phyloP scores from a whole-genome alignment of 345 rosid species.

The Hibiscus syriacus region DNA sequence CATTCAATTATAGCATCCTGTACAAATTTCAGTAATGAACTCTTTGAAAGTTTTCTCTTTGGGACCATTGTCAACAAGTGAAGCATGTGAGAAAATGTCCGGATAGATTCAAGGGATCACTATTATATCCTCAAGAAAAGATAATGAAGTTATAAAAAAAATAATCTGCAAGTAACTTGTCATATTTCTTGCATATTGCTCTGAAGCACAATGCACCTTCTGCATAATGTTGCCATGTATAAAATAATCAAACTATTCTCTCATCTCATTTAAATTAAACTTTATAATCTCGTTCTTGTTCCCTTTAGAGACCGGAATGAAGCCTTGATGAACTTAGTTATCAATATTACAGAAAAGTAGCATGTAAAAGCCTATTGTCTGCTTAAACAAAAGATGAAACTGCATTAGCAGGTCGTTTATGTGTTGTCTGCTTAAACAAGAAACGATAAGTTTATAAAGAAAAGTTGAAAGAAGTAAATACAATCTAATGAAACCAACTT shows the following conservation, averaged over 20 bases:
- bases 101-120: slow-evolving; percentile 17
- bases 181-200: background rate
- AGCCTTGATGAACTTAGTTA: too few relatives aligned
- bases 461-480: too few relatives aligned
- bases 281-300: too few relatives aligned
- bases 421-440: too few relatives aligned
- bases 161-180: background rate
- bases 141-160: background rate
- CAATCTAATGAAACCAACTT: too few relatives aligned
- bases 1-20: background rate
- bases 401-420: too few relatives aligned
- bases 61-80: slow-evolving; percentile 16
- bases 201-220: slow-evolving; percentile 5
- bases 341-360: too few relatives aligned
- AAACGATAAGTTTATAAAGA: background rate
- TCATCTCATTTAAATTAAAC: too few relatives aligned
- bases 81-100: slow-evolving; percentile 13
- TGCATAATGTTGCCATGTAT: background rate
- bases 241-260: background rate
- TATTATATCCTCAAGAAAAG: too few relatives aligned
- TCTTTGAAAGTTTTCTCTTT: background rate
- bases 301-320: too few relatives aligned
- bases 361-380: too few relatives aligned
- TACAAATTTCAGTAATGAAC: background rate
- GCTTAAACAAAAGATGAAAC: too few relatives aligned